phyloP scores from a whole-genome alignment of 208 protist species.

The Leptomonas pyrrhocoris region DNA sequence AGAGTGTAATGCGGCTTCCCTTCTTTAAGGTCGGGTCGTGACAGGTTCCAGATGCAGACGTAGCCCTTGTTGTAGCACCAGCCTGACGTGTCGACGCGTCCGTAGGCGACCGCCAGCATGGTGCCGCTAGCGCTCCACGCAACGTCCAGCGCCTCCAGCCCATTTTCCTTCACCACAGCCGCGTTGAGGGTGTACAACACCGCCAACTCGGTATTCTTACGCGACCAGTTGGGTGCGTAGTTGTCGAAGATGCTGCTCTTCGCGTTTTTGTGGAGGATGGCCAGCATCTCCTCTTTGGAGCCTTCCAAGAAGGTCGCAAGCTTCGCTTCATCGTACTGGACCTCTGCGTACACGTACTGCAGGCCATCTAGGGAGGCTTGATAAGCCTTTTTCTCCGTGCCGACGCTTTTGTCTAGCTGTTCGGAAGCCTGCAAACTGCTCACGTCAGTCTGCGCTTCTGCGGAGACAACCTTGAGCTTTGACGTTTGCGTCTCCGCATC shows the following conservation, averaged over 20 bases:
- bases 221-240: constrained; percentile 87
- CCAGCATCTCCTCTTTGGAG: constrained; percentile 50
- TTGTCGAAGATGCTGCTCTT: constrained; percentile 80
- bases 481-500: constrained; percentile 61
- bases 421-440: constrained; percentile 61
- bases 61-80: constrained; percentile 88
- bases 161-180: constrained; percentile 54
- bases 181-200: constrained; percentile 71
- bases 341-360: constrained; percentile 80
- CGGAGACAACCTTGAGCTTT: constrained; percentile 30
- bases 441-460: constrained; percentile 68
- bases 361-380: constrained; percentile 73
- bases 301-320: constrained; percentile 70
- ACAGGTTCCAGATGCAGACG: constrained; percentile 86
- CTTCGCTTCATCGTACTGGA: constrained; percentile 58
- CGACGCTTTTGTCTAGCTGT: constrained; percentile 70
- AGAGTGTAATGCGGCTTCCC: constrained; percentile 76
- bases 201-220: constrained; percentile 63
- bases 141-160: constrained; percentile 73
- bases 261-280: constrained; percentile 71
- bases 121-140: constrained; percentile 87
- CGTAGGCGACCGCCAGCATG: constrained; percentile 88
- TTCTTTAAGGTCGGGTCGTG: constrained; percentile 59
- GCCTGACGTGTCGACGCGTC: constrained; percentile 79
- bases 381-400: constrained; percentile 46